Conservation (phyloP, 345 rosid species). For the Eucalyptus caleyi region DNA sequence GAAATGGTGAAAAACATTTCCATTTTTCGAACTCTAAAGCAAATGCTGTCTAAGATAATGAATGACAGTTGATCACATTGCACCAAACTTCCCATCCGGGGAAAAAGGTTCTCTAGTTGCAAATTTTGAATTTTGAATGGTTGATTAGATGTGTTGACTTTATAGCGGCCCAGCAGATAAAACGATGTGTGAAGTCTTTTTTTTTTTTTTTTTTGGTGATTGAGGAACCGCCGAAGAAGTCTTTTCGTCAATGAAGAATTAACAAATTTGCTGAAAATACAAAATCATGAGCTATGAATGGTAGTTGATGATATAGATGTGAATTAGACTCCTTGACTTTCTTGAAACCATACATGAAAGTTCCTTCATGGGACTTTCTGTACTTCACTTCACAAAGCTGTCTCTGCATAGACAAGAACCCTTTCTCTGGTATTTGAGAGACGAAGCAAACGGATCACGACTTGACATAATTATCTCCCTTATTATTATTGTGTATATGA, state of each 20-base stretch:
- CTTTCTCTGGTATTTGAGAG: constrained; percentile 13
- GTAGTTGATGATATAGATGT: background rate
- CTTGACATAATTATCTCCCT: background rate
- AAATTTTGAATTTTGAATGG: background rate
- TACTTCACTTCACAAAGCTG: background rate
- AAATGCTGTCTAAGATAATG: background rate
- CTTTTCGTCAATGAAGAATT: background rate
- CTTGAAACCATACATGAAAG: background rate
- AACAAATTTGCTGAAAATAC: background rate
- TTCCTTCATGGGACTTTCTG: background rate
- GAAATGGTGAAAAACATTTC: no score
- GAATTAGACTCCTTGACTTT: background rate
- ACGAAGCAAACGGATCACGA: background rate
- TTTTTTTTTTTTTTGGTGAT: no score
- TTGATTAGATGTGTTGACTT: background rate
- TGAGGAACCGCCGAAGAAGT: accelerated
- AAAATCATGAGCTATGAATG: background rate
- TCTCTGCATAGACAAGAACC: background rate
- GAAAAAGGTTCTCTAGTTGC: background rate
- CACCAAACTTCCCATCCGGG: background rate
- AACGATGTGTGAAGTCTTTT: background rate
- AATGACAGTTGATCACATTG: background rate
- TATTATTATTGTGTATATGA: background rate
- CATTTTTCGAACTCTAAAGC: no score
- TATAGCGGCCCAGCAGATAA: background rate